These are phyloP conservation scores for Ormosia semicastrata DNA, from an alignment of 306 rosid genomes.

Conservation along the genomic window DNA sequence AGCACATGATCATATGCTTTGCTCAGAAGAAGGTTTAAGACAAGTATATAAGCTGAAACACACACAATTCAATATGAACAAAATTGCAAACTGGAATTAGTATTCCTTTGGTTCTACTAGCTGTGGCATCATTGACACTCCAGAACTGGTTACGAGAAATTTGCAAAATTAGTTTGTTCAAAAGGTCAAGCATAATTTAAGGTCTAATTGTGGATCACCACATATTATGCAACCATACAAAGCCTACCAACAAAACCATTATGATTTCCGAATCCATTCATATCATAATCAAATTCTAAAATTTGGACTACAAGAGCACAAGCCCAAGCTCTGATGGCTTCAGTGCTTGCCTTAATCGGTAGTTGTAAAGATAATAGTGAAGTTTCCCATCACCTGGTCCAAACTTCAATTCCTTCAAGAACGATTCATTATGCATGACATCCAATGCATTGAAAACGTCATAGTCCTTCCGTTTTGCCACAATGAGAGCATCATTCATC, in stretches of 20 bases:
- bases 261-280: not conserved
- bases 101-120: not conserved
- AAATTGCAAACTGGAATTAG: not conserved
- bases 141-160: not conserved
- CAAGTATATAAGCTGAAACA: not conserved
- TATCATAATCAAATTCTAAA: not conserved
- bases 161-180: not conserved
- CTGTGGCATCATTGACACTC: not conserved
- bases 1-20: not conserved
- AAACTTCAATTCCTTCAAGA: slow-evolving; percentile 48
- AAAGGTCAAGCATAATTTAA: not conserved
- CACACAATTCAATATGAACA: not conserved
- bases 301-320: slow-evolving; percentile 34
- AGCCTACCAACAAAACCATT: too few relatives aligned
- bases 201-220: not conserved
- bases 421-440: slow-evolving; percentile 14
- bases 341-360: slow-evolving; percentile 31
- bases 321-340: slow-evolving; percentile 46
- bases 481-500: too few relatives aligned
- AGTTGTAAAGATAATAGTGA: slow-evolving; percentile 48
- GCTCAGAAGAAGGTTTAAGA: not conserved
- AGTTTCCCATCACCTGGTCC: slow-evolving; percentile 53
- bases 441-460: too few relatives aligned
- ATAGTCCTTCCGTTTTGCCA: not conserved
- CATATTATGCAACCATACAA: too few relatives aligned